Evolutionary conservation across 225 moss, liverwort and hornwort genomes (phyloP), one percentile per base, ranked within the genome.

Genomic region (Marchantia paleacea): DNA sequence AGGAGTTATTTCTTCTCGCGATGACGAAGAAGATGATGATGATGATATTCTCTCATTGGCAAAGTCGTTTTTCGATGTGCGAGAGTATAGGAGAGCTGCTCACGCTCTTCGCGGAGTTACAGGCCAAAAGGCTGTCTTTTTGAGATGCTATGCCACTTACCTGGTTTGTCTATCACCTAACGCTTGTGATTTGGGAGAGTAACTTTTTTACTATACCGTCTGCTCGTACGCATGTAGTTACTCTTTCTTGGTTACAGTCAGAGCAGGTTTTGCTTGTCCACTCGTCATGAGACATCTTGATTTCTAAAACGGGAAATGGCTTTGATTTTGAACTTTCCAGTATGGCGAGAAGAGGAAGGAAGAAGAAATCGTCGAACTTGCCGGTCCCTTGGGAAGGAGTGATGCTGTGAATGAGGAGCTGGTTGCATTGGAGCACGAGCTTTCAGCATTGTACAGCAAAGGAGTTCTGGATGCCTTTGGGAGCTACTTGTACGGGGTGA

Each of bases 291-390:
- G 14, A 58, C 20, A 0, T 6, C 58, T 58, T 58, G 58, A 58
- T 39, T 39, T 39, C n/a, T 28, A 49, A 47, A 7, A 31, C 31
- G 13, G 47, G 13, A 20, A 52, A 2, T 13, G 22, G 10, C 18
- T 48, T 10, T 3, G 19, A 78, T 47, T 31, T 77, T 73, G 79
- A 58, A 68, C 39, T 90, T 66, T 90, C 81, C 86, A 97, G 97
- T 93, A 92, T 89, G 97, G 97, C 64, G 97, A 99, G 85, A 99
- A 99, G 85, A 91, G 97, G 81, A 95, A 87, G 83, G 95, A 99
- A 83, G 95, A 99, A 85, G 97, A 93, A 80, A 92, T 83, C 78
- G 91, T 99, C 69, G 95, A 94, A 80, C 76, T 95, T 74, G 94
- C 91, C 55, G 97, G 95, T 72, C 95, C 97, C 16, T 81, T 99